phyloP scores from a whole-genome alignment of 2,329 filamentous ascomycete genomes.

The Bisporella sp. region DNA sequence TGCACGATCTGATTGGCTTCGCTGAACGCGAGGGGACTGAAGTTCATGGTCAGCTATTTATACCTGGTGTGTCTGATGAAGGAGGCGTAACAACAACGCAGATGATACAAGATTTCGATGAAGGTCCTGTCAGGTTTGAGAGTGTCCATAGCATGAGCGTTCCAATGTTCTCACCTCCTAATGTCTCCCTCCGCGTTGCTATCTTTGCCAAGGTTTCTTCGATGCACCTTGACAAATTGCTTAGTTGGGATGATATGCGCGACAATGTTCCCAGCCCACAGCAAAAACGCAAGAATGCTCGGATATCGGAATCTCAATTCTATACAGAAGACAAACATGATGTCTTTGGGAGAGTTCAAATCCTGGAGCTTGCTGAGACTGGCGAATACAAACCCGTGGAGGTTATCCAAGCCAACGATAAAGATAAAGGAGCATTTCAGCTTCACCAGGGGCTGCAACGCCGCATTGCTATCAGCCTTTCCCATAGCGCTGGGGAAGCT shows the following conservation, averaged over 20 bases:
- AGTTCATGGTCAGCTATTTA: constrained; percentile 94
- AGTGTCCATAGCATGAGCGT: constrained; percentile 98
- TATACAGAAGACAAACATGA: constrained; percentile 92
- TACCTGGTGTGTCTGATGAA: constrained; percentile 83
- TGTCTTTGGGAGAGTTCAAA: constrained; percentile 78
- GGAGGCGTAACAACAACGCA: constrained; percentile 91
- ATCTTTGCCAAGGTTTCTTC: constrained; percentile 86
- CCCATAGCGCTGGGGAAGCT: constrained; percentile 81
- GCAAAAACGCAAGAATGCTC: constrained; percentile 44
- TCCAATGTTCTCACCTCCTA: constrained; percentile 67
- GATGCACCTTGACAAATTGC: constrained; percentile 93
- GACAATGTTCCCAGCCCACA: constrained; percentile 61
- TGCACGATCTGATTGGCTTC: constrained; percentile 93
- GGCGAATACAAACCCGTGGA: constrained; percentile 91
- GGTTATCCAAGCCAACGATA: constrained; percentile 75
- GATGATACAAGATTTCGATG: constrained; percentile 90
- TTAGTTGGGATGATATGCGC: constrained; percentile 98
- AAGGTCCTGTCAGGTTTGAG: constrained; percentile 86
- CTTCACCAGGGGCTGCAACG: constrained; percentile 91
- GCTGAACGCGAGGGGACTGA: constrained; percentile 92
- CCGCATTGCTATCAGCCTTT: constrained; percentile 79
- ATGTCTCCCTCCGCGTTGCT: constrained; percentile 73
- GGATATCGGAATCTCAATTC: constrained; percentile 87
- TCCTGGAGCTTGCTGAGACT: constrained; percentile 85
- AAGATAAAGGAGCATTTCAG: constrained; percentile 88